Evolutionary conservation across 78 protist species (phyloP).

Genomic region (slime mould (Dictyostelium discoideum)): DNA sequence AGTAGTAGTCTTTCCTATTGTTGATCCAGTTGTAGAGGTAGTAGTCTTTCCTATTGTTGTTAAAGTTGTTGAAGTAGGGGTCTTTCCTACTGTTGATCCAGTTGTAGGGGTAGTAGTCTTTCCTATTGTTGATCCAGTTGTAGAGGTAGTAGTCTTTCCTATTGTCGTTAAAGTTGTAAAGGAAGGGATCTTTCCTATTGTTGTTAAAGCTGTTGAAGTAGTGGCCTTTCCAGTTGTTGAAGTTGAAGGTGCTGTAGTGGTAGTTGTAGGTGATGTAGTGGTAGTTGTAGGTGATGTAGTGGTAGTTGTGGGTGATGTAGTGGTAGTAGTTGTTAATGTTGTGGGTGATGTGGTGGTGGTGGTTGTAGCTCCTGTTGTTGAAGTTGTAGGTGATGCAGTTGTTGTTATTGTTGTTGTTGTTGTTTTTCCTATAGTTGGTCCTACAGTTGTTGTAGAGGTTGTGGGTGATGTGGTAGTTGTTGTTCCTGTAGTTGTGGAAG

Average conservation of each 20-base stretch:
- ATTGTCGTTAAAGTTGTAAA: no score
- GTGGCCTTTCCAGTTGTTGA: not conserved
- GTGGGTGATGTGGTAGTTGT: not conserved
- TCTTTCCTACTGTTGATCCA: no score
- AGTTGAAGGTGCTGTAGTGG: not conserved
- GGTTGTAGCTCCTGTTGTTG: not conserved
- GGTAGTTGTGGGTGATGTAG: not conserved
- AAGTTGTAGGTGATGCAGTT: not conserved
- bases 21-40: not conserved
- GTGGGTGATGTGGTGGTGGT: not conserved
- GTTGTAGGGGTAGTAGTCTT: not conserved
- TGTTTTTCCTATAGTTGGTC: not conserved
- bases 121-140: not conserved
- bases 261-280: not conserved
- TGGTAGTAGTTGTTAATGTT: not conserved
- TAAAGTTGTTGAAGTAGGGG: not conserved
- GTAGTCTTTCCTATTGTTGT: no score
- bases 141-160: not conserved
- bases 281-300: not conserved
- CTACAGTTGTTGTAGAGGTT: not conserved
- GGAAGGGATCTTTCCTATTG: not conserved
- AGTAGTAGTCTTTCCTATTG: no score
- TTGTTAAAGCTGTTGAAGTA: not conserved
- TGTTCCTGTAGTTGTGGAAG: not conserved
- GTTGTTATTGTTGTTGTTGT: not conserved